phyloP scores from a whole-genome alignment of 2,329 filamentous ascomycete species.

The Clonostachys sp. region DNA sequence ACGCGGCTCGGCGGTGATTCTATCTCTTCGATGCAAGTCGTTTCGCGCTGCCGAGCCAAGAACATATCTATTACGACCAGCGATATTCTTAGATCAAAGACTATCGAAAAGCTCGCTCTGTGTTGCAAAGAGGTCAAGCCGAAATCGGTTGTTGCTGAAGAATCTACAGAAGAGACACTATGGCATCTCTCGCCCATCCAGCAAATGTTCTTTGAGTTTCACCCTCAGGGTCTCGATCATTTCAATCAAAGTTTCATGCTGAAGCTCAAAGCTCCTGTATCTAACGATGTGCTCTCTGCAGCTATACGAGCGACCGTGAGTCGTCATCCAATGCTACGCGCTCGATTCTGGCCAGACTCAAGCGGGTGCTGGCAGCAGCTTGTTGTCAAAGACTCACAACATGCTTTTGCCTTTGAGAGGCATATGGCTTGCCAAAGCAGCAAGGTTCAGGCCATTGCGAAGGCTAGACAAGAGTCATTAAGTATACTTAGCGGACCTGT shows the following conservation, averaged over 20 bases:
- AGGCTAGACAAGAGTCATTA: neutral
- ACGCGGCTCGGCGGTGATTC: conserved; percentile 36
- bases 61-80: conserved; percentile 7
- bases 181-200: conserved; percentile 35
- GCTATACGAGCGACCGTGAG: conserved; percentile 9
- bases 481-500: conserved; percentile 36
- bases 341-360: no score
- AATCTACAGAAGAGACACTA: conserved; percentile 20
- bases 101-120: conserved; percentile 14
- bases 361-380: neutral
- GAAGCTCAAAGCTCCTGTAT: conserved; percentile 13
- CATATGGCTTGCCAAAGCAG: no score
- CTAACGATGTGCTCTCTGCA: conserved; percentile 4
- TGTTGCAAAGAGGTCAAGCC: neutral
- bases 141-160: conserved; percentile 1
- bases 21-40: conserved; percentile 34
- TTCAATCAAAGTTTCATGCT: conserved; percentile 41
- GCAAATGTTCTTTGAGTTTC: conserved; percentile 29
- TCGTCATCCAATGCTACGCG: no score
- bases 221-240: conserved; percentile 18
- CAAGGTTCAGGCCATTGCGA: neutral
- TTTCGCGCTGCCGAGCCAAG: conserved; percentile 28
- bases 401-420: conserved; percentile 2
- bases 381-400: conserved; percentile 4
- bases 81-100: conserved; percentile 18